A percentile compares a stretch with the other conserved stretches of the same genome.
Evolutionary conservation across 495 filamentous ascomycete species (phyloP).

Genomic region (Achaetomiella virescens): DNA sequence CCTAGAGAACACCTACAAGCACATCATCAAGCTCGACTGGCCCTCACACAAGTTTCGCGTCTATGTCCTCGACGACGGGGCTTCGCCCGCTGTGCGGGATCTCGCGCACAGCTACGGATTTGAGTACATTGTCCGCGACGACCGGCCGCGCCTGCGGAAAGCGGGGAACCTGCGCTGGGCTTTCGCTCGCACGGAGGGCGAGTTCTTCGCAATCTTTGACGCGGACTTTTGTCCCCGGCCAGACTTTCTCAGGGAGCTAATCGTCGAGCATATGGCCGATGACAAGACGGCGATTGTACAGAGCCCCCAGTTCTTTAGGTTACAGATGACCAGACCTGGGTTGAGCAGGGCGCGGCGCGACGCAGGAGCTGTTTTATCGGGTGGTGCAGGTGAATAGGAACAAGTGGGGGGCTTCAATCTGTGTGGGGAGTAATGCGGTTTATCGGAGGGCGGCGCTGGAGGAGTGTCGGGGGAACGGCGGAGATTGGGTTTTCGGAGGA

Average conservation of each 20-base stretch:
- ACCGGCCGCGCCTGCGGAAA: conserved; percentile 29
- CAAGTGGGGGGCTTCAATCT: conserved; percentile 29
- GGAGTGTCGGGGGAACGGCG: conserved; percentile 27
- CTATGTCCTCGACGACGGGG: conserved; percentile 28
- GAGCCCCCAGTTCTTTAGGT: conserved; percentile 28
- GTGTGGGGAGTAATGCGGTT: conserved; percentile 30
- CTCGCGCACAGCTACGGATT: conserved; percentile 27
- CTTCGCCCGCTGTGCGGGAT: conserved; percentile 13
- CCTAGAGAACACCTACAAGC: conserved; percentile 31
- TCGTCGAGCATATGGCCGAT: conserved; percentile 29
- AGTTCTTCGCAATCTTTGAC: conserved; percentile 33
- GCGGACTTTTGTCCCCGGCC: conserved; percentile 30
- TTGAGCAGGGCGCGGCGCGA: conserved; percentile 31
- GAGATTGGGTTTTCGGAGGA: conserved; percentile 34
- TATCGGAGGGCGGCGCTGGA: conserved; percentile 24
- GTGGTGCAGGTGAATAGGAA: conserved; percentile 32
- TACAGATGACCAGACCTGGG: conserved; percentile 29
- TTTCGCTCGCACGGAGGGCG: conserved; percentile 23
- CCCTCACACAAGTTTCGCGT: conserved; percentile 22
- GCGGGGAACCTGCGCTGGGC: conserved; percentile 32
- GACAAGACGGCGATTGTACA: conserved; percentile 28
- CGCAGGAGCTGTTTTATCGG: conserved; percentile 31
- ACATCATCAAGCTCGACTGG: conserved; percentile 28
- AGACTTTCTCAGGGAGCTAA: conserved; percentile 25
- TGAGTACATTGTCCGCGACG: conserved; percentile 29